Conservation (phyloP, 768 basidiomycete species). For the Mycena floridula region DNA sequence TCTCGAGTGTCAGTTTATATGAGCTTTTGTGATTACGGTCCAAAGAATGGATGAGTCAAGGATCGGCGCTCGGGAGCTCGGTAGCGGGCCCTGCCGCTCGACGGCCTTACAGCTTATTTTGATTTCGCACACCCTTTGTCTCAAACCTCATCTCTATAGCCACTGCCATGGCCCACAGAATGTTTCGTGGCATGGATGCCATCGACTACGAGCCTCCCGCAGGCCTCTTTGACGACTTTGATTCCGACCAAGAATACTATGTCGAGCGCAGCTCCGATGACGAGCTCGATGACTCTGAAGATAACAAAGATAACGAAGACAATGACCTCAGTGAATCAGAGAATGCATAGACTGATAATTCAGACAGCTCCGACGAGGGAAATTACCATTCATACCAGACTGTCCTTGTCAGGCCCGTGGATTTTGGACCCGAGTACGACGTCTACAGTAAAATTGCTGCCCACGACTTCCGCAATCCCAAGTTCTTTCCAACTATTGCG, state of each 20-base stretch:
- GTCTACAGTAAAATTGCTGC: not conserved
- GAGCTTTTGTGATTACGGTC: too few species aligned
- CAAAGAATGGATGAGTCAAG: too few species aligned
- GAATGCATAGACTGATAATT: not conserved
- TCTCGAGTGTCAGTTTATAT: too few species aligned
- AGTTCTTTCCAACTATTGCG: constrained; percentile 7
- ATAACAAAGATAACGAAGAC: constrained; percentile 1
- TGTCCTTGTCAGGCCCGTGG: not conserved
- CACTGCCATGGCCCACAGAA: too few species aligned
- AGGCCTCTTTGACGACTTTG: not conserved
- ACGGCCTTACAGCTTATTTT: too few species aligned
- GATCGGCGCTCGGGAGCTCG: too few species aligned
- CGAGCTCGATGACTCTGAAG: constrained; percentile 1
- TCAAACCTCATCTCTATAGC: too few species aligned
- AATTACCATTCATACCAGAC: not conserved
- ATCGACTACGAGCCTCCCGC: too few species aligned
- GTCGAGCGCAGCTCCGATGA: not conserved
- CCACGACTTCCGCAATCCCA: constrained; percentile 8
- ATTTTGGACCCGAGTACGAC: constrained; percentile 1
- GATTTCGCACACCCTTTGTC: too few species aligned
- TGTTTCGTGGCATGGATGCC: too few species aligned
- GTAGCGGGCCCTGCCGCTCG: too few species aligned
- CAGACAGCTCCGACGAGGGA: not conserved
- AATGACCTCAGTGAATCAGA: not conserved
- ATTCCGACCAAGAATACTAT: not conserved